phyloP scores from a whole-genome alignment of 257 asterid genomes.

The Thymus mandschuricus region DNA sequence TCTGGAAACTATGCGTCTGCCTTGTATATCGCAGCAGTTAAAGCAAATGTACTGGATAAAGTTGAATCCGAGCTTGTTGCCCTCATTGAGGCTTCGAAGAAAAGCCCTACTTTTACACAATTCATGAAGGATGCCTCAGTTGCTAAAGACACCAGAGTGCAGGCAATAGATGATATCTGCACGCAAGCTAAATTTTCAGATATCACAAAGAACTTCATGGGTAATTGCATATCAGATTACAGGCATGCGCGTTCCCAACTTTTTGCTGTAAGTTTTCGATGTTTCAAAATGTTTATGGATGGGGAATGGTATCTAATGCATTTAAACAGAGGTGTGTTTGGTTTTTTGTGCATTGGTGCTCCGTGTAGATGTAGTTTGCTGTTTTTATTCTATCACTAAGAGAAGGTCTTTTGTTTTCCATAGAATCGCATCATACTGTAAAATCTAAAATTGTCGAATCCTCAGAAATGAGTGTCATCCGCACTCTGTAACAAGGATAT shows the following conservation, averaged over 20 bases:
- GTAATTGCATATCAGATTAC: constrained; percentile 42
- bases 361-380: constrained; percentile 7
- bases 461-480: not conserved
- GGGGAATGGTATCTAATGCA: not conserved
- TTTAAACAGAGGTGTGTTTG: not conserved
- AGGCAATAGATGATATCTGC: constrained; percentile 65
- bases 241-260: not conserved
- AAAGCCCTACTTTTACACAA: constrained; percentile 71
- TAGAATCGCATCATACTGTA: not conserved
- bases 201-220: constrained; percentile 67
- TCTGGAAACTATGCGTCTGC: constrained; percentile 96
- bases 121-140: constrained; percentile 85
- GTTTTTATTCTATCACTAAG: not conserved
- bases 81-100: constrained; percentile 74
- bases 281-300: not conserved
- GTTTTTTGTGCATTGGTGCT: not conserved
- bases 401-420: not conserved
- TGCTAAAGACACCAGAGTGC: constrained; percentile 57
- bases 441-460: not conserved
- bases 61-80: constrained; percentile 78
- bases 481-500: not conserved
- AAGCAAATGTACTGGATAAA: constrained; percentile 72
- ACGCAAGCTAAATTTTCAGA: constrained; percentile 66
- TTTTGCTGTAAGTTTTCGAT: not conserved
- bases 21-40: constrained; percentile 81